Evolutionary conservation across 2,329 filamentous ascomycete species (phyloP), one percentile per base, ranked within the genome.

Genomic region (Penicillium sp.): DNA sequence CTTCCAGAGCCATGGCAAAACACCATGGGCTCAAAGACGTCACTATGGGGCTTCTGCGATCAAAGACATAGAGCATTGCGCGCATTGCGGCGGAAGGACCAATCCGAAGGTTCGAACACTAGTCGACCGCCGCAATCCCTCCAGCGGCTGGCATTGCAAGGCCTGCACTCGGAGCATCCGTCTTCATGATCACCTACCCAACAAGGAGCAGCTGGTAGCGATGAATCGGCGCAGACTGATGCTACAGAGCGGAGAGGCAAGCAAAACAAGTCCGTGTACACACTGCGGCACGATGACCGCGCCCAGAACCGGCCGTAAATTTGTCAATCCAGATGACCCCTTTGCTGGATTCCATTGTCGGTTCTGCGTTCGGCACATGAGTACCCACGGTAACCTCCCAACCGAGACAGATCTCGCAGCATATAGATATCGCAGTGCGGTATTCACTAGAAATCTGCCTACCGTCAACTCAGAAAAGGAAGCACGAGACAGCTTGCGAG

Each of bases 81-180:
- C 18, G 16, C 47, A 49, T 8, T 49, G 47, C 18, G 35, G 47
- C 14, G 41, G 25, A 25, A 49, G 13, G 12, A 29, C 42, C 5
- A 34, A 13, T 10, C 34, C 25, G 13, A 49, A 35, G 41, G 25
- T 27, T 13, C 37, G 47, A 46, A 49, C 28, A 28, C 41, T 27
- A 8, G 41, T 39, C 11, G 47, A 49, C 2, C 22, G 41, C 36
- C 10, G 25, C 8, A 29, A 49, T 8, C 18, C n/a, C 8, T 35
- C 47, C 11, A 46, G 29, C 9, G 47, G 47, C 41, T 49, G 47
- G 47, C 41, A 49, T 18, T 49, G 47, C 30, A 49, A 46, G 29
- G 19, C 47, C 1, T 49, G 47, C 22, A 2, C 34, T 18, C 36
- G 35, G 13, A 46, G 14, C 8, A 10, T 25, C 12, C 10, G 10